Conservation (phyloP, 2,329 filamentous ascomycete species). For the Epichloe hybrida region DNA sequence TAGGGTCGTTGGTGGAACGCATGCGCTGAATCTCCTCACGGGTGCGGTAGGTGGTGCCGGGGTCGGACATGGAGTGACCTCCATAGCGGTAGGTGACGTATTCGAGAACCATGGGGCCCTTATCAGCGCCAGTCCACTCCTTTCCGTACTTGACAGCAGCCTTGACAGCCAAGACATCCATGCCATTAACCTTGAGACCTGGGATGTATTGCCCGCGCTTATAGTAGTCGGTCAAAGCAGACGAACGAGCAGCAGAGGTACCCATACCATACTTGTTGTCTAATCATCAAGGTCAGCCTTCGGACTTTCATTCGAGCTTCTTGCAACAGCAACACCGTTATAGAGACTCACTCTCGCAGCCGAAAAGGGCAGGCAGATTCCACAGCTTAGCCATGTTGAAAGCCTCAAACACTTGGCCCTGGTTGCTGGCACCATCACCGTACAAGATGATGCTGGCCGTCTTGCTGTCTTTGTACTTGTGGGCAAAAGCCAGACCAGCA, state of each 20-base stretch:
- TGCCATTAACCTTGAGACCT: constrained; percentile 97
- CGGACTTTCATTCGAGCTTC: not conserved
- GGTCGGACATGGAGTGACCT: constrained; percentile 99
- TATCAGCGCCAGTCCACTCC: constrained; percentile 68
- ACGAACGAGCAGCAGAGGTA: constrained; percentile 85
- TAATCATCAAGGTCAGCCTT: constrained; percentile 21
- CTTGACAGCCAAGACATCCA: constrained; percentile 98
- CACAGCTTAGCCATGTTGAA: constrained; percentile 99
- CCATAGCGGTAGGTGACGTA: constrained; percentile 99
- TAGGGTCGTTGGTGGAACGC: constrained; percentile 96
- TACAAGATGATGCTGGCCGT: constrained; percentile 83
- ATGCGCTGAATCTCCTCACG: constrained; percentile 99
- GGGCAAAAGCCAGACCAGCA: constrained; percentile 89
- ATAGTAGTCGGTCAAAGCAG: constrained; percentile 98
- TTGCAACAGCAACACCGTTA: too few species aligned
- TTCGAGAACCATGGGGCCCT: constrained; percentile 91
- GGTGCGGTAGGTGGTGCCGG: constrained; percentile 96
- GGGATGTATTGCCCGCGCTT: constrained; percentile 99
- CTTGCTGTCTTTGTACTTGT: constrained; percentile 83
- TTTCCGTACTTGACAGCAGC: constrained; percentile 90
- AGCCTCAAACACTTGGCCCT: constrained; percentile 98
- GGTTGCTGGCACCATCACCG: constrained; percentile 96
- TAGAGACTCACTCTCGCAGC: constrained; percentile 80
- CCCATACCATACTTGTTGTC: constrained; percentile 99
- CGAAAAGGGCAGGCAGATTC: constrained; percentile 90